Percentiles rank a stretch among this genome's conserved stretches.
Evolutionary conservation across 768 basidiomycete genomes (phyloP).

Genomic region (Peribolospora baueri): DNA sequence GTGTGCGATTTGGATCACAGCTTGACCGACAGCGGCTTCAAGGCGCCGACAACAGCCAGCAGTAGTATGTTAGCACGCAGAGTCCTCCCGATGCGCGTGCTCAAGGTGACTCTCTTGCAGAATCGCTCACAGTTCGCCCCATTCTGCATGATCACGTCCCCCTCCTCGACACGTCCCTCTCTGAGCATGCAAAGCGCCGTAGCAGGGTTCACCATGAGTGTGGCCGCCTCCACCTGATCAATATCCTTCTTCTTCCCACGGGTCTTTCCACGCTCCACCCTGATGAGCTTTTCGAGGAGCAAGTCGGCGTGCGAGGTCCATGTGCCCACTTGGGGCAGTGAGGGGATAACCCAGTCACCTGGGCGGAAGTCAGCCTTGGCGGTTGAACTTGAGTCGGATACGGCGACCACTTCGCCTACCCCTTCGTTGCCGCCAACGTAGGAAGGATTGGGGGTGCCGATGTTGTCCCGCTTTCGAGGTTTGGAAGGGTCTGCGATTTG

Average conservation of each 20-base stretch:
- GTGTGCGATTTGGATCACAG: conserved; percentile 64
- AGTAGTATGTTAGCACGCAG: conserved; percentile 1
- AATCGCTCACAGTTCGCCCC: conserved; percentile 46
- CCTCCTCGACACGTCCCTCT: conserved; percentile 34
- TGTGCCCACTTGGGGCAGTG: conserved; percentile 11
- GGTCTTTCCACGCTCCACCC: neutral
- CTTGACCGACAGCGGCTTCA: conserved; percentile 42
- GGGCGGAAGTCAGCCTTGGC: too few relatives aligned
- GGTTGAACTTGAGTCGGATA: too few relatives aligned
- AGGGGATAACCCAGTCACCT: neutral
- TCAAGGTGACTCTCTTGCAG: neutral
- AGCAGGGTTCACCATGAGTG: conserved; percentile 42
- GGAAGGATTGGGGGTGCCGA: too few relatives aligned
- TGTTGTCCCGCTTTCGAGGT: too few relatives aligned
- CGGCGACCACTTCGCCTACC: too few relatives aligned
- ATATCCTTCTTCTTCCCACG: too few relatives aligned
- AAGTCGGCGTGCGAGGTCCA: conserved; percentile 12
- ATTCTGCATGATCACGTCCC: conserved; percentile 66
- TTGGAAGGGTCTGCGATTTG: too few relatives aligned
- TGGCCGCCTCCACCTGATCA: conserved; percentile 4
- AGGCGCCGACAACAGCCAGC: neutral
- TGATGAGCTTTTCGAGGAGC: neutral
- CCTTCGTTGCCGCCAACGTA: too few relatives aligned
- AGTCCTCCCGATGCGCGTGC: neutral
- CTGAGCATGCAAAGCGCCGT: conserved; percentile 64